Percentiles rank a stretch among this genome's conserved stretches.
Evolutionary conservation across 179 eudicot genomes (phyloP).

Genomic region (Beta macrorhiza): DNA sequence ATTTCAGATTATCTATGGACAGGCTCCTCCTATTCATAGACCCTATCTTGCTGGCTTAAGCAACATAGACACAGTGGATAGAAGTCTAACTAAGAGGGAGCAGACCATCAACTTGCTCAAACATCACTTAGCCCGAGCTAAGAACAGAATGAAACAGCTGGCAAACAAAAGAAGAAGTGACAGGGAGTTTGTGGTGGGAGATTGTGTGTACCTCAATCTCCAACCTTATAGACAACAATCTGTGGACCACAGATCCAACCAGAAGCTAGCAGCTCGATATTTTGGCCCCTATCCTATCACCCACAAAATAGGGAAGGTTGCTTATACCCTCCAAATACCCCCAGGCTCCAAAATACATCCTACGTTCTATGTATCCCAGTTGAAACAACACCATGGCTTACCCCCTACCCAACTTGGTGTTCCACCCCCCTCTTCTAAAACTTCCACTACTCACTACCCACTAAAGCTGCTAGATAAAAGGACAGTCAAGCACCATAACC

Average conservation of each 20-base stretch:
- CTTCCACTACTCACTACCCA: too few species aligned
- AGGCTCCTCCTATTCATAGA: too few species aligned
- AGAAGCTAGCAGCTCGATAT: background rate
- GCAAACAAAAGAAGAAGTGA: background rate
- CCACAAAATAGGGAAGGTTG: background rate
- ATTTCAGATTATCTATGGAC: too few species aligned
- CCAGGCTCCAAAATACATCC: background rate
- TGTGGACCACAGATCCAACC: too few species aligned
- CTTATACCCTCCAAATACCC: background rate
- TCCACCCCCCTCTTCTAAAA: background rate
- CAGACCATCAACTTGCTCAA: too few species aligned
- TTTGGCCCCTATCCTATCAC: background rate
- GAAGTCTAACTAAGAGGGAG: too few species aligned
- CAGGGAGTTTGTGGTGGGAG: background rate
- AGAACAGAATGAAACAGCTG: background rate
- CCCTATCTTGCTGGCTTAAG: too few species aligned
- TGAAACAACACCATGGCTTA: background rate
- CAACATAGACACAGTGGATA: too few species aligned
- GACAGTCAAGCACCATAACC: too few species aligned
- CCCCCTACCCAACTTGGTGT: background rate
- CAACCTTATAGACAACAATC: background rate
- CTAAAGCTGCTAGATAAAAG: too few species aligned
- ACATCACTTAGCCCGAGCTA: background rate
- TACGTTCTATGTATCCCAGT: background rate
- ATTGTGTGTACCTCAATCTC: background rate